phyloP scores from a whole-genome alignment of 345 rosid species.

The Ceriops zippeliana region DNA sequence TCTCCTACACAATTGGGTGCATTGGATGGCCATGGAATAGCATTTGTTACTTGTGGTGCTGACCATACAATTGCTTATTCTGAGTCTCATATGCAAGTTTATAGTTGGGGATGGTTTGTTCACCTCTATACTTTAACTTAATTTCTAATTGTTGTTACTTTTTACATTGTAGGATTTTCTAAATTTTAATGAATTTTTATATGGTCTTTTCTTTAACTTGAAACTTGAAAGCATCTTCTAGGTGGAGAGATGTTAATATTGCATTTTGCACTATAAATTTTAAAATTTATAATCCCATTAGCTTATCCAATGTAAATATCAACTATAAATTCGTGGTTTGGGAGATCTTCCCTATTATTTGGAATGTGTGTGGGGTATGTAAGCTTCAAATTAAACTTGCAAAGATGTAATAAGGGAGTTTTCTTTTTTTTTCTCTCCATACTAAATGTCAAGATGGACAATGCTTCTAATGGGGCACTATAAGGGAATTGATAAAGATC shows the following conservation, averaged over 20 bases:
- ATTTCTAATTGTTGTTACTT: not conserved
- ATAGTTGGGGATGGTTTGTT: conserved; percentile 81
- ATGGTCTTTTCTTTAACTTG: not conserved
- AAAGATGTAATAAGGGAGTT: too few species aligned
- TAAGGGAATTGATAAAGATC: too few species aligned
- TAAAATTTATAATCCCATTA: not conserved
- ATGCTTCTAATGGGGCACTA: too few species aligned
- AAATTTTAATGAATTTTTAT: not conserved
- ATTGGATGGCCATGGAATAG: conserved; percentile 55
- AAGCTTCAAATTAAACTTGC: too few species aligned
- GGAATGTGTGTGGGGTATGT: not conserved
- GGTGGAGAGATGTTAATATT: not conserved
- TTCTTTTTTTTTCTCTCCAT: too few species aligned
- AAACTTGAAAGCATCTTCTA: too few species aligned
- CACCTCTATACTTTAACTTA: not conserved
- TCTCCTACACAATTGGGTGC: conserved; percentile 75
- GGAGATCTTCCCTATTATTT: not conserved
- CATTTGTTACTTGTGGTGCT: conserved; percentile 85
- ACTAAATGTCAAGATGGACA: too few species aligned
- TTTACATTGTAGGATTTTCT: conserved; percentile 1
- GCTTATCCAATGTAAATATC: not conserved
- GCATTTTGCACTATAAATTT: not conserved
- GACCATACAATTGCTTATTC: conserved; percentile 91
- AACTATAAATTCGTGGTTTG: not conserved
- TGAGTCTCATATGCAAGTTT: conserved; percentile 53